Conservation (phyloP, 768 basidiomycete genomes). For the Clavaria fumosa region DNA sequence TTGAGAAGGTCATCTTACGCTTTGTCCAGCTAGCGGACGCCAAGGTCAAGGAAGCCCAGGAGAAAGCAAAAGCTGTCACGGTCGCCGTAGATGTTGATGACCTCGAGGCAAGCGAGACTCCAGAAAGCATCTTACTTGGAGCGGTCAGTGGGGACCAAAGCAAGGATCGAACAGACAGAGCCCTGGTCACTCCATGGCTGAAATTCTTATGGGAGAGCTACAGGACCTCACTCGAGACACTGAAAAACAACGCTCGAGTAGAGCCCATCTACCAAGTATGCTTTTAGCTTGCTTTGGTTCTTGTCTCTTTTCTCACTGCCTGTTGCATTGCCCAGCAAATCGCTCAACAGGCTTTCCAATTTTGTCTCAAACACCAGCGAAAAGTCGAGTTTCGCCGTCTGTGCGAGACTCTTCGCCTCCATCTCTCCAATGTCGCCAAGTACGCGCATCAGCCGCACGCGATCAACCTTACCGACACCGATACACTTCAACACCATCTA, state of each 20-base stretch:
- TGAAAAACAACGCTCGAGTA: conserved; percentile 88
- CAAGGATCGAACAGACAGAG: conserved; percentile 88
- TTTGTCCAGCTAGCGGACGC: conserved; percentile 72
- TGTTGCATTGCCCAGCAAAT: conserved; percentile 46
- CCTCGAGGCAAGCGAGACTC: conserved; percentile 90
- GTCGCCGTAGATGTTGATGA: conserved; percentile 79
- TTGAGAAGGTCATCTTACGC: conserved; percentile 79
- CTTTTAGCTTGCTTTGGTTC: conserved; percentile 2
- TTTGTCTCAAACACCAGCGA: conserved; percentile 84
- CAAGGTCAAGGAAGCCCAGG: conserved; percentile 76
- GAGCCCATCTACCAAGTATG: conserved; percentile 89
- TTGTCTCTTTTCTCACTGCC: neutral
- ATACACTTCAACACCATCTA: conserved; percentile 88
- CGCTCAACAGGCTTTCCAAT: conserved; percentile 93
- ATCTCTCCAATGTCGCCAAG: conserved; percentile 88
- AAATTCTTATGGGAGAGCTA: conserved; percentile 99
- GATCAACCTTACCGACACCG: conserved; percentile 90
- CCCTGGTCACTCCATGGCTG: conserved; percentile 93
- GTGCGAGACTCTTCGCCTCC: conserved; percentile 90
- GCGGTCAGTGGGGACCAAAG: conserved; percentile 83
- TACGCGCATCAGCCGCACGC: conserved; percentile 88
- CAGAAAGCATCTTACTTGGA: conserved; percentile 79
- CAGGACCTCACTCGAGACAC: conserved; percentile 84
- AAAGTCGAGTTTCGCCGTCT: conserved; percentile 96
- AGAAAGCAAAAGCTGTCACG: conserved; percentile 68